Conservation (phyloP, 257 asterid species). For the Nicotiana tabacum region DNA sequence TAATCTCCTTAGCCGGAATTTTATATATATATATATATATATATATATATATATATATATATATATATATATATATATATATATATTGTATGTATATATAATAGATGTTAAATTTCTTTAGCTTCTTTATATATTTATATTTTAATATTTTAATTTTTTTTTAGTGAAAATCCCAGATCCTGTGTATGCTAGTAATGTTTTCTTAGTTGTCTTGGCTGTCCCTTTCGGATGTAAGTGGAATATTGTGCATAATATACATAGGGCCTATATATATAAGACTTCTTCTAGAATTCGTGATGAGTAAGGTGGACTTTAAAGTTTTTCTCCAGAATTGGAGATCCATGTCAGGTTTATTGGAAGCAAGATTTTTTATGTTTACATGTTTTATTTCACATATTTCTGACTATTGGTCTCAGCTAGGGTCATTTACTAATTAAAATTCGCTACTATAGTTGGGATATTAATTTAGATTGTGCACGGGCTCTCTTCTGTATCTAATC, state of each 20-base stretch:
- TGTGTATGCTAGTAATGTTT: background rate
- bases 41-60: too few species aligned
- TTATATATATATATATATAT: too few species aligned
- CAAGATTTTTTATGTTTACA: conserved; percentile 14
- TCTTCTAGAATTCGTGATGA: conserved; percentile 20
- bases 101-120: too few species aligned
- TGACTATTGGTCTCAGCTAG: background rate
- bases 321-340: background rate
- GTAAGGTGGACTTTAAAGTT: background rate
- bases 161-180: too few species aligned
- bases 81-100: too few species aligned
- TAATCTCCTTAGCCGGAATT: too few species aligned
- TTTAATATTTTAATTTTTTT: too few species aligned
- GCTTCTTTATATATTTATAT: too few species aligned
- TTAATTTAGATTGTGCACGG: too few species aligned
- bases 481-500: too few species aligned
- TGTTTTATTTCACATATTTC: background rate
- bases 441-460: too few species aligned
- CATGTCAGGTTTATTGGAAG: conserved; percentile 31
- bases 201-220: conserved; percentile 19
- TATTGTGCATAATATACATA: conserved; percentile 1
- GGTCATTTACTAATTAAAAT: background rate
- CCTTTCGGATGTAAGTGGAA: conserved; percentile 28
- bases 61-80: too few species aligned
- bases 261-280: conserved; percentile 5